A percentile compares a stretch with the other conserved stretches of the same genome.
phyloP scores from a whole-genome alignment of 768 basidiomycete genomes.

The Hypholoma sublateritium region DNA sequence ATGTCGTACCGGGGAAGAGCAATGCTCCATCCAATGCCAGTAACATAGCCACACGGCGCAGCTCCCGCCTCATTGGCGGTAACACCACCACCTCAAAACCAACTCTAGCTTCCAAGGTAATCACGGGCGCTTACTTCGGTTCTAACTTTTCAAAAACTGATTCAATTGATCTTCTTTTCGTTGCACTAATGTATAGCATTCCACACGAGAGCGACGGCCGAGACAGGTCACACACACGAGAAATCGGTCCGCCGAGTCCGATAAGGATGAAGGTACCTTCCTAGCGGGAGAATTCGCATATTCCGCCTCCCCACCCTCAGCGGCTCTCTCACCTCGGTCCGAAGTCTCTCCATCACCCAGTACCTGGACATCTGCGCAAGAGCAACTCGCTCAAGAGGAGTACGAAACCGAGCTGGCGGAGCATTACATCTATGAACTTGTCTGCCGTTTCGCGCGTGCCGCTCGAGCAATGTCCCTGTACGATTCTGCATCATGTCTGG shows the following conservation, averaged over 20 bases:
- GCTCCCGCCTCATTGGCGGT: constrained; percentile 68
- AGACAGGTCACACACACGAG: constrained; percentile 53
- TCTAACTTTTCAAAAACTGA: constrained; percentile 1
- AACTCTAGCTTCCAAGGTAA: constrained; percentile 54
- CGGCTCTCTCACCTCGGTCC: constrained; percentile 59
- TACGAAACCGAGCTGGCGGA: constrained; percentile 78
- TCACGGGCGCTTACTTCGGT: constrained; percentile 8
- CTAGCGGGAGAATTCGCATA: constrained; percentile 48
- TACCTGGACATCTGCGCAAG: constrained; percentile 63
- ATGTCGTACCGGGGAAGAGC: constrained; percentile 49
- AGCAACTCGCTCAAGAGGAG: constrained; percentile 69
- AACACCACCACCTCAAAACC: constrained; percentile 49
- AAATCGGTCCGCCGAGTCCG: constrained; percentile 67
- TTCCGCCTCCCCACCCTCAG: constrained; percentile 62
- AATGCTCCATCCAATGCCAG: constrained; percentile 45
- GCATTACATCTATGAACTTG: constrained; percentile 77
- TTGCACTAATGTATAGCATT: constrained; percentile 11
- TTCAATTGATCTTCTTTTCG: constrained; percentile 1
- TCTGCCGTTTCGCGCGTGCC: constrained; percentile 80
- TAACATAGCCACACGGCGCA: constrained; percentile 58
- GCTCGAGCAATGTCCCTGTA: constrained; percentile 73
- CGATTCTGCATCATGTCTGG: constrained; percentile 72
- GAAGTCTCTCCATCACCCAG: constrained; percentile 65
- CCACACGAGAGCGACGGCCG: constrained; percentile 53
- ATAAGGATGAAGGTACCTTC: constrained; percentile 64